A percentile compares a stretch with the other conserved stretches of the same genome.
Evolutionary conservation across 352 stramenopile species (phyloP).

Genomic region (Phytophthora capsici): DNA sequence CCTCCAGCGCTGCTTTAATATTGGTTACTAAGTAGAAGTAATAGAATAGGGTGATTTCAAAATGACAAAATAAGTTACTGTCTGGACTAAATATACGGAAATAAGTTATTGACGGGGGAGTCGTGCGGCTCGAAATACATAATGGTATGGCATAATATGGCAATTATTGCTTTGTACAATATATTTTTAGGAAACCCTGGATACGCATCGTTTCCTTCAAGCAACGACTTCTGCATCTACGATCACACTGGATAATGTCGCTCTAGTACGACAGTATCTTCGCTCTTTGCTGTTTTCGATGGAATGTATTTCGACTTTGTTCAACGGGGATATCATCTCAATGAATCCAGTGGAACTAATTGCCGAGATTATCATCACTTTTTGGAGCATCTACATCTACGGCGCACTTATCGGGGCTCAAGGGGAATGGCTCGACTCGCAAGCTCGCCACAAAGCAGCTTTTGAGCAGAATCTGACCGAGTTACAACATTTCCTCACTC

Average conservation of each 20-base stretch:
- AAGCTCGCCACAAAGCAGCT: slow-evolving; percentile 46
- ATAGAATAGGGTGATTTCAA: too few relatives aligned
- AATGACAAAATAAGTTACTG: too few relatives aligned
- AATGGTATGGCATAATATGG: too few relatives aligned
- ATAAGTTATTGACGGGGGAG: too few relatives aligned
- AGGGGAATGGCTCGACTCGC: slow-evolving; percentile 53
- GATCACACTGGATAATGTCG: slow-evolving; percentile 38
- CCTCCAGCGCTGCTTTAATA: too few relatives aligned
- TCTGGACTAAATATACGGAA: too few relatives aligned
- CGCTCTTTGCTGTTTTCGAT: slow-evolving; percentile 67
- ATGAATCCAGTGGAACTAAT: slow-evolving; percentile 68
- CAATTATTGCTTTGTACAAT: too few relatives aligned
- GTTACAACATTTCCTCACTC: slow-evolving; percentile 63
- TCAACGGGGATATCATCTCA: slow-evolving; percentile 40
- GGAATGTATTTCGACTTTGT: slow-evolving; percentile 69
- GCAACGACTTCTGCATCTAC: too few relatives aligned
- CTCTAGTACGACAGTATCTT: slow-evolving; percentile 58
- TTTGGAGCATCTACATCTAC: slow-evolving; percentile 72
- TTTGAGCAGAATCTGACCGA: slow-evolving; percentile 71
- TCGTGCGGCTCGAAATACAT: too few relatives aligned
- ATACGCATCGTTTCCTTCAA: slow-evolving; percentile 5
- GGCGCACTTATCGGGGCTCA: slow-evolving; percentile 34
- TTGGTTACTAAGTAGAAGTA: too few relatives aligned
- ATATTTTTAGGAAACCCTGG: too few relatives aligned
- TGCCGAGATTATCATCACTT: slow-evolving; percentile 57